These are phyloP conservation scores for Aspergillus brunneoviolaceus DNA, from an alignment of 2,329 filamentous ascomycete genomes.

Conservation along the genomic window DNA sequence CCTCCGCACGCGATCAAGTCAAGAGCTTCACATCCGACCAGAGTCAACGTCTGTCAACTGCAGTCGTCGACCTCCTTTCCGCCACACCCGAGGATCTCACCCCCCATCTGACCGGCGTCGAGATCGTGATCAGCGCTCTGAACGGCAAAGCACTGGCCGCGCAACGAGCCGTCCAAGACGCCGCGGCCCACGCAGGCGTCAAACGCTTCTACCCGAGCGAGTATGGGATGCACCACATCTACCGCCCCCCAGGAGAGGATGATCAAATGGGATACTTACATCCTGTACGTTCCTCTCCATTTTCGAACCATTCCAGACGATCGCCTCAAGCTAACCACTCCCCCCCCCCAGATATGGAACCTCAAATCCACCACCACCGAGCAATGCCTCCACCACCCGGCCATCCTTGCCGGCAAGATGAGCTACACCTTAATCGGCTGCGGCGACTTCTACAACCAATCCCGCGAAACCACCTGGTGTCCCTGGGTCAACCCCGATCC, in stretches of 20 bases:
- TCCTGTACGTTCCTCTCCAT: background rate
- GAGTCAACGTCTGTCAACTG: background rate
- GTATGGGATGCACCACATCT: background rate
- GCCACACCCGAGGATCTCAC: constrained; percentile 14
- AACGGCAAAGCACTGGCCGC: background rate
- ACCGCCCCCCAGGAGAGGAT: background rate
- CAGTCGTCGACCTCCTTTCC: constrained; percentile 12
- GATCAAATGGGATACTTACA: background rate
- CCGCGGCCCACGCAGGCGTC: background rate
- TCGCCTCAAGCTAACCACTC: background rate
- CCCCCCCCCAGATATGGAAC: background rate
- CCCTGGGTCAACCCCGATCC: constrained; percentile 24
- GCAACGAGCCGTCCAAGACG: background rate
- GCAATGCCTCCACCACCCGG: background rate
- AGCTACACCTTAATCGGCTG: constrained; percentile 33
- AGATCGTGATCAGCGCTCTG: background rate
- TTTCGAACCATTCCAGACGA: too few relatives aligned
- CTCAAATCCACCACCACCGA: background rate
- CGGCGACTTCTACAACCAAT: constrained; percentile 33
- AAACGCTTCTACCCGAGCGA: background rate
- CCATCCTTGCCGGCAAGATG: background rate
- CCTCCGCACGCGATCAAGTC: background rate
- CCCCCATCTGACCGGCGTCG: constrained; percentile 11
- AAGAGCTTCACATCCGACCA: background rate
- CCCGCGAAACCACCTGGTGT: constrained; percentile 28